These are phyloP conservation scores for Podospora anserina DNA, from an alignment of 495 filamentous ascomycete species.

Conservation along the genomic window DNA sequence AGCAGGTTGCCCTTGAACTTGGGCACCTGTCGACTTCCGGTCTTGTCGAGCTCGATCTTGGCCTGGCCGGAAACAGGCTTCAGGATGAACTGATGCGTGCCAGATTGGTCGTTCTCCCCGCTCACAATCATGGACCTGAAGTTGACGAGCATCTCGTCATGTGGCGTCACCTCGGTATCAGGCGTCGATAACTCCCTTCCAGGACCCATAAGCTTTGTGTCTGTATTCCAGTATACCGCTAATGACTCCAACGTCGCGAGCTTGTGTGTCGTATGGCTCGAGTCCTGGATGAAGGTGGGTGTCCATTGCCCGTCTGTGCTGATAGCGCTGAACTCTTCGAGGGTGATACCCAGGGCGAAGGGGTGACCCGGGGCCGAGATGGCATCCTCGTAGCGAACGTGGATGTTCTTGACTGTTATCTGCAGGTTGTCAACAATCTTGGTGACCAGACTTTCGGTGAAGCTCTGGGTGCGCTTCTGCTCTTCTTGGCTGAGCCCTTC, in stretches of 20 bases:
- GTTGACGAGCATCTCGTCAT: slow-evolving; percentile 69
- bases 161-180: slow-evolving; percentile 44
- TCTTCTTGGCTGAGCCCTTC: slow-evolving; percentile 94
- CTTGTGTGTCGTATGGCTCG: slow-evolving; percentile 80
- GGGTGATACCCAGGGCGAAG: slow-evolving; percentile 84
- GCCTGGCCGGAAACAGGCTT: slow-evolving; percentile 92
- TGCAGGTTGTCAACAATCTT: slow-evolving; percentile 98
- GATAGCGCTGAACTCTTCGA: slow-evolving; percentile 92
- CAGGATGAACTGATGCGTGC: slow-evolving; percentile 84
- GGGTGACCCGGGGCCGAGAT: slow-evolving; percentile 92
- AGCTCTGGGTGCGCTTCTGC: slow-evolving; percentile 92
- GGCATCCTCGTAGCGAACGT: slow-evolving; percentile 96
- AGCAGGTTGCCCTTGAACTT: slow-evolving; percentile 87
- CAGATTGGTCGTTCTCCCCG: slow-evolving; percentile 49
- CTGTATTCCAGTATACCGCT: slow-evolving; percentile 96
- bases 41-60: slow-evolving; percentile 90
- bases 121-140: slow-evolving; percentile 74
- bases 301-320: slow-evolving; percentile 93
- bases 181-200: slow-evolving; percentile 67
- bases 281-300: slow-evolving; percentile 89
- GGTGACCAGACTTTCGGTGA: slow-evolving; percentile 88
- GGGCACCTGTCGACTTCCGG: slow-evolving; percentile 71
- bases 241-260: slow-evolving; percentile 81
- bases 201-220: slow-evolving; percentile 74
- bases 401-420: slow-evolving; percentile 95